Evolutionary conservation across 1,284 basidiomycete species (phyloP).

Genomic region (Moniliophthora roreri): DNA sequence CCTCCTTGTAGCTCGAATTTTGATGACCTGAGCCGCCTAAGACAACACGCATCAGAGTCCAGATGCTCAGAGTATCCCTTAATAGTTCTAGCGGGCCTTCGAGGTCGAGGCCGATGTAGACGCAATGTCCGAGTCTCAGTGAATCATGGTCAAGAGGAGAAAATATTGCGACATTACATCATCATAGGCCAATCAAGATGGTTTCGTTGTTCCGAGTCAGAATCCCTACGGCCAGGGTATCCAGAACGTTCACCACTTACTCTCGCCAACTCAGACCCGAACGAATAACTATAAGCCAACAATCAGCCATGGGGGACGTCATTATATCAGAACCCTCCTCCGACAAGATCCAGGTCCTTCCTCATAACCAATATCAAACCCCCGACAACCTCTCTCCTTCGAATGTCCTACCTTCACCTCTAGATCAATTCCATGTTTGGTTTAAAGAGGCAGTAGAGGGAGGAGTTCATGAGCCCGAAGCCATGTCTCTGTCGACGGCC

Average conservation of each 20-base stretch:
- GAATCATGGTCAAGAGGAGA: too few relatives aligned
- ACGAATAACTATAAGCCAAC: neutral
- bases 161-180: too few relatives aligned
- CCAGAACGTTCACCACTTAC: neutral
- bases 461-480: slow-evolving; percentile 81
- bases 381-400: slow-evolving; percentile 58
- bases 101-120: too few relatives aligned
- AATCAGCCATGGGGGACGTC: slow-evolving; percentile 21
- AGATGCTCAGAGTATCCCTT: too few relatives aligned
- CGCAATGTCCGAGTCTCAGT: too few relatives aligned
- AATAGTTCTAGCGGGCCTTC: too few relatives aligned
- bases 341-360: slow-evolving; percentile 63
- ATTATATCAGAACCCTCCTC: slow-evolving; percentile 35
- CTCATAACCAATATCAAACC: slow-evolving; percentile 76
- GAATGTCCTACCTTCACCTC: slow-evolving; percentile 63
- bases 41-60: too few relatives aligned
- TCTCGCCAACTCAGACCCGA: neutral
- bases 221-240: too few relatives aligned
- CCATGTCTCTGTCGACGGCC: slow-evolving; percentile 85
- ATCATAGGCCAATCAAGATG: too few relatives aligned
- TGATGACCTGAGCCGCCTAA: too few relatives aligned
- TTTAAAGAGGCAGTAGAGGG: slow-evolving; percentile 65
- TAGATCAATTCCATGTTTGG: slow-evolving; percentile 85
- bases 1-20: too few relatives aligned
- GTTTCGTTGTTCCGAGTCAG: too few relatives aligned